Evolutionary conservation across 2,329 filamentous ascomycete genomes (phyloP), one percentile per base, ranked within the genome.

Genomic region (Colletotrichum falcatum): DNA sequence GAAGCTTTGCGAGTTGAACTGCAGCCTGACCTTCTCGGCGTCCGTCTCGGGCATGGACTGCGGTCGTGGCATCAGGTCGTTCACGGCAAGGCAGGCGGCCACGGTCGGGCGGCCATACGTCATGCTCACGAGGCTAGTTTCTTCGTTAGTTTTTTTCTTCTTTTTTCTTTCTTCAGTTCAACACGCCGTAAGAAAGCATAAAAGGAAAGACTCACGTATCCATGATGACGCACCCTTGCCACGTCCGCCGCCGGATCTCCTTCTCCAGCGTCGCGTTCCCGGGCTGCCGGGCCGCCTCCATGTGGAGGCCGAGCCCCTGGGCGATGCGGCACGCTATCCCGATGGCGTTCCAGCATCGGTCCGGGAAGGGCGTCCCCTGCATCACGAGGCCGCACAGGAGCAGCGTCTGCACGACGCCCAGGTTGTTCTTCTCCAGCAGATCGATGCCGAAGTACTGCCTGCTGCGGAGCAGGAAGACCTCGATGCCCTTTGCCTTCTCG

Each of bases 291-390:
- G 23, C 72, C 44, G 70, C 73, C 30, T 75, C 76, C 9, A 77
- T 77, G 63, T 85, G 82, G 42, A 85, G 71, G 0, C 83, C 82
- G 3, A 85, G 74, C 0, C 82, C 81, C 54, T 81, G 79, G 0
- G 81, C 83, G 12, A 83, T 75, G 3, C 82, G 76, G 60, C 79
- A 82, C 0, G 83, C 83, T 6, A 84, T 61, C 1, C 83, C 83
- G 5, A 83, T 78, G 0, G 79, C 75, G 56, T 83, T 82, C 82
- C 83, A 85, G 69, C 82, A 84, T 11, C 80, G 76, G 28, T 77
- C 79, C 0, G 81, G 79, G 61, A 81, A 82, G 0, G 79, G 78
- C 1, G 83, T 83, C 53, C 81, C 80, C 54, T 84, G 82, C 3
- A 84, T 74, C 26, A 79, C 77, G 0, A 84, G 73, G 0, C 81